Evolutionary conservation across 768 basidiomycete species (phyloP).

Genomic region (Agrocybe praecox): DNA sequence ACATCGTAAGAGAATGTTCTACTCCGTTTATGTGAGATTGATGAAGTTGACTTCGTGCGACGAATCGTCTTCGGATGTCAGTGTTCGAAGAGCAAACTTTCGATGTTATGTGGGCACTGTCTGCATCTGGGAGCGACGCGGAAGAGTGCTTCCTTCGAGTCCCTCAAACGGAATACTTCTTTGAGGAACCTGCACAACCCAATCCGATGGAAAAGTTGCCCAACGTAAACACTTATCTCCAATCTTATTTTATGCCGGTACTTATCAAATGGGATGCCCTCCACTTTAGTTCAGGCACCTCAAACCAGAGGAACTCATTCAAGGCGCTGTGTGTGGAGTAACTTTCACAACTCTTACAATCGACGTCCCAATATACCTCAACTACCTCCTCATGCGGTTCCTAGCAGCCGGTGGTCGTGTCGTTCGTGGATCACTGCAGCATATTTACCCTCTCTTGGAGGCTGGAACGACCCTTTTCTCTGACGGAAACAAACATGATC

Average conservation of each 20-base stretch:
- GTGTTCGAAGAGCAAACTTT: slow-evolving; percentile 77
- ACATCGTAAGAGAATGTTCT: slow-evolving; percentile 42
- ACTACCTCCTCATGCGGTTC: slow-evolving; percentile 71
- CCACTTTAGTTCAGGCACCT: slow-evolving; percentile 43
- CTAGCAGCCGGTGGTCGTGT: slow-evolving; percentile 61
- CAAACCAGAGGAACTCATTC: slow-evolving; percentile 32
- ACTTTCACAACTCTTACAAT: slow-evolving; percentile 72
- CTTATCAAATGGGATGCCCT: too few relatives aligned
- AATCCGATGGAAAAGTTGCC: slow-evolving; percentile 57
- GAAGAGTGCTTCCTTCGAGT: slow-evolving; percentile 69
- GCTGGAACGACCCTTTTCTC: slow-evolving; percentile 50
- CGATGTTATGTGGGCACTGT: slow-evolving; percentile 73
- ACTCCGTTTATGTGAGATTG: neutral
- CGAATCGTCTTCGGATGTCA: slow-evolving; percentile 29
- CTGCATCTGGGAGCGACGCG: slow-evolving; percentile 53
- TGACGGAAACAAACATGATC: slow-evolving; percentile 15
- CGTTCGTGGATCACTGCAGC: slow-evolving; percentile 62
- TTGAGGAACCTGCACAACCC: slow-evolving; percentile 36
- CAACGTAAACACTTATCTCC: slow-evolving; percentile 35
- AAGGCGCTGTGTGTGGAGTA: slow-evolving; percentile 44
- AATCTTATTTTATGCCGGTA: too few relatives aligned
- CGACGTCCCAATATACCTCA: slow-evolving; percentile 70
- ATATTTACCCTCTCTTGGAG: slow-evolving; percentile 70
- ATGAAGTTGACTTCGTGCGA: neutral
- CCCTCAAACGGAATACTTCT: slow-evolving; percentile 62